Conservation (phyloP, 164 flowering plant species). For the Annona cherimola region DNA sequence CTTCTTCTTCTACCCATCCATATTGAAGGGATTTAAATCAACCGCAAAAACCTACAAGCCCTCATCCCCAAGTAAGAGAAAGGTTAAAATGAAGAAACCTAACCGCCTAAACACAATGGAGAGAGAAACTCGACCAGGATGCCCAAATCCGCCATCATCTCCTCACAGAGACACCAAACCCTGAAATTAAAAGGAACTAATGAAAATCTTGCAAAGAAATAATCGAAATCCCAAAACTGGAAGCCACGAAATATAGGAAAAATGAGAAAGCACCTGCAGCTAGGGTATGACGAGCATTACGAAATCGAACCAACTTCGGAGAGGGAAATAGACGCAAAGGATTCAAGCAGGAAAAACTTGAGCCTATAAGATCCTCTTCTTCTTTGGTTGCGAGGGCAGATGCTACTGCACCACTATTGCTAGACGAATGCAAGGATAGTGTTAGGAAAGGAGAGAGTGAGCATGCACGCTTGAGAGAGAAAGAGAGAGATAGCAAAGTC, state of each 20-base stretch:
- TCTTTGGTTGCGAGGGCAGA: no score
- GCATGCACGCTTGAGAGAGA: background rate
- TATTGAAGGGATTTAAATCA: slow-evolving; percentile 27
- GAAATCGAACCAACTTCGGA: background rate
- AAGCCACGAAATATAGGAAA: slow-evolving; percentile 12
- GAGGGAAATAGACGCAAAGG: background rate
- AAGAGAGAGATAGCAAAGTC: background rate
- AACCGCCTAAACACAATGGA: background rate
- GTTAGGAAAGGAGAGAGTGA: no score
- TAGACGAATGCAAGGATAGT: no score
- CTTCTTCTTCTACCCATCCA: slow-evolving; percentile 26
- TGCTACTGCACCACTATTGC: no score
- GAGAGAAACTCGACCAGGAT: slow-evolving; percentile 7
- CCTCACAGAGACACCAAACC: slow-evolving; percentile 11
- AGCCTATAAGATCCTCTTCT: slow-evolving; percentile 10
- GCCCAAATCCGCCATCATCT: slow-evolving; percentile 14
- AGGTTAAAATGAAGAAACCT: background rate
- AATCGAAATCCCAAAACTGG: background rate
- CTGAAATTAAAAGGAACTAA: slow-evolving; percentile 10
- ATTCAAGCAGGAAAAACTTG: slow-evolving; percentile 4
- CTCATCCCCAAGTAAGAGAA: slow-evolving; percentile 25
- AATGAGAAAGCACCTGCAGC: slow-evolving; percentile 10
- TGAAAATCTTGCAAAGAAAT: background rate
- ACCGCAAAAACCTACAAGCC: slow-evolving; percentile 25
- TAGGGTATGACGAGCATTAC: slow-evolving; percentile 23